These are phyloP conservation scores for Penicillium verhagenii DNA, from an alignment of 495 filamentous ascomycete species.

Conservation along the genomic window DNA sequence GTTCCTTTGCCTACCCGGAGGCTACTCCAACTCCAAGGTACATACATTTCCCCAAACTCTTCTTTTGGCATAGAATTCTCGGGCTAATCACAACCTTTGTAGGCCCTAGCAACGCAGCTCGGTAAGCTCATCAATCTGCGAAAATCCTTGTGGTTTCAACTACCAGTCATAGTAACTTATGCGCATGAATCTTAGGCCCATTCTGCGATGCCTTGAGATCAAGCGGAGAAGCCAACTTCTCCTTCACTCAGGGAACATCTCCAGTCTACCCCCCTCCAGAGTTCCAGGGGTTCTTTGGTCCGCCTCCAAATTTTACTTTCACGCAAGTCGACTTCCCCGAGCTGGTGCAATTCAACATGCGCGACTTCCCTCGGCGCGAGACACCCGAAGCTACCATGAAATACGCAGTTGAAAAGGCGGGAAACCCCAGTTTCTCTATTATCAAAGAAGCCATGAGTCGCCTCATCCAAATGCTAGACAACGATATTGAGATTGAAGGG, in stretches of 20 bases:
- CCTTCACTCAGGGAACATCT: slow-evolving; percentile 26
- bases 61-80: too few species aligned
- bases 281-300: slow-evolving; percentile 28
- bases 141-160: neutral
- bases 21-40: slow-evolving; percentile 27
- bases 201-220: slow-evolving; percentile 18
- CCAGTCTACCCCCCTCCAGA: slow-evolving; percentile 13
- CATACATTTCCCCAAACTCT: neutral
- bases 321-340: slow-evolving; percentile 6
- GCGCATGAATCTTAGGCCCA: slow-evolving; percentile 12
- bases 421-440: slow-evolving; percentile 11
- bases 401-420: slow-evolving; percentile 7
- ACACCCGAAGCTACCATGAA: slow-evolving; percentile 22
- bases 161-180: neutral
- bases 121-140: slow-evolving; percentile 15
- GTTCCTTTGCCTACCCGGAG: slow-evolving; percentile 31
- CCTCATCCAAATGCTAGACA: slow-evolving; percentile 24
- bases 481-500: slow-evolving; percentile 33
- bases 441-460: slow-evolving; percentile 13
- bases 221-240: slow-evolving; percentile 16
- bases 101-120: slow-evolving; percentile 28
- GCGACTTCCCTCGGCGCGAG: slow-evolving; percentile 21
- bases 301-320: slow-evolving; percentile 30
- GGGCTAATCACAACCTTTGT: neutral
- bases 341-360: slow-evolving; percentile 13